Conservation (phyloP, 164 flowering plant species). For the Paratinospora sagittata region DNA sequence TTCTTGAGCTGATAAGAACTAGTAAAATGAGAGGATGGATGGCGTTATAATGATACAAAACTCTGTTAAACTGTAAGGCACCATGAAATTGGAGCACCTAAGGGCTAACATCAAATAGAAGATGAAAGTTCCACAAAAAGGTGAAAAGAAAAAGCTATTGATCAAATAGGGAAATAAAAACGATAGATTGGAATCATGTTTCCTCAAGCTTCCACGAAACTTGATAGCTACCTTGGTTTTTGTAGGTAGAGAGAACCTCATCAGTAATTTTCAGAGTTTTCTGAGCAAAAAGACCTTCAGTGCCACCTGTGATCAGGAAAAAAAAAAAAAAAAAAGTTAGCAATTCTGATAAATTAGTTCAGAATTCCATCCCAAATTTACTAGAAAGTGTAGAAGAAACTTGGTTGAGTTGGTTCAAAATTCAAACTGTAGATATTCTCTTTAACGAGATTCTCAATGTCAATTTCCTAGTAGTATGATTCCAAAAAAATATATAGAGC, state of each 20-base stretch:
- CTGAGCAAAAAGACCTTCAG: conserved; percentile 92
- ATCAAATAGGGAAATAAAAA: neutral
- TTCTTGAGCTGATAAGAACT: neutral
- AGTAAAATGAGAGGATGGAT: neutral
- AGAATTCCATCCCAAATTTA: neutral
- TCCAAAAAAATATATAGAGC: neutral
- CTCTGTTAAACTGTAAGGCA: neutral
- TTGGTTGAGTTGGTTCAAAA: neutral
- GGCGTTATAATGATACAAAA: neutral
- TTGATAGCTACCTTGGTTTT: conserved; percentile 72
- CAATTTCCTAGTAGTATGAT: neutral
- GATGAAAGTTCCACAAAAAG: neutral
- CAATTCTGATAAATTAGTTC: neutral
- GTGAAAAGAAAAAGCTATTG: neutral
- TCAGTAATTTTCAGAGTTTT: conserved; percentile 85
- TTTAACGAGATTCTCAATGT: neutral
- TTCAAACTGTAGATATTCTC: neutral
- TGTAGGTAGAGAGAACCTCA: conserved; percentile 72
- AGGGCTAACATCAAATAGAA: neutral
- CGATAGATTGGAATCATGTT: neutral
- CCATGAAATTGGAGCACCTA: neutral
- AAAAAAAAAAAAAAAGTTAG: neutral
- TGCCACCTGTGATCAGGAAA: conserved; percentile 61
- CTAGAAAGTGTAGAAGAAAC: neutral
- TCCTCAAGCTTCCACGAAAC: neutral